A percentile compares a stretch with the other conserved stretches of the same genome.
Evolutionary conservation across 495 filamentous ascomycete species (phyloP).

Genomic region (Trichoderma gamsii): DNA sequence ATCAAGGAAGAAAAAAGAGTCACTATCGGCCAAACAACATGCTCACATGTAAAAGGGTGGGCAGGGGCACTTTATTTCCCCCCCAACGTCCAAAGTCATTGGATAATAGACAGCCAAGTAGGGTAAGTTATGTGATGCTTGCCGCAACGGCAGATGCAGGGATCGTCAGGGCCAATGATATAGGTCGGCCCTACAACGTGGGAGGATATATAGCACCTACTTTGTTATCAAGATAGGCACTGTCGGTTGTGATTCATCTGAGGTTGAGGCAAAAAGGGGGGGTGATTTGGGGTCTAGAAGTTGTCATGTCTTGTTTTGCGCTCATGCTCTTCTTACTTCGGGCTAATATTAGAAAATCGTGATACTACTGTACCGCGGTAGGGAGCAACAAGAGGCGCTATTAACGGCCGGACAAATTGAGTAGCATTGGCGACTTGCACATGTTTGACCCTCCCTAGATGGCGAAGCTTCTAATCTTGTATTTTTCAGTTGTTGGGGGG

Average conservation of each 20-base stretch:
- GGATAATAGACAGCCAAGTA: neutral
- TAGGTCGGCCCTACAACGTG: neutral
- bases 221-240: neutral
- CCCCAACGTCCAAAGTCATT: neutral
- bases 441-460: no score
- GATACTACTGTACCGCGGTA: no score
- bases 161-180: constrained; percentile 10
- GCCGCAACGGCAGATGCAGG: constrained; percentile 2
- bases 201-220: neutral
- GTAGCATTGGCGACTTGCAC: no score
- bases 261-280: neutral
- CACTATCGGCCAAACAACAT: no score
- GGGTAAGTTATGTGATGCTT: neutral
- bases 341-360: neutral
- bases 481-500: neutral
- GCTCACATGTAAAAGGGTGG: no score
- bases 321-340: neutral
- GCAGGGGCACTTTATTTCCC: neutral
- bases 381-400: no score
- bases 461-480: no score
- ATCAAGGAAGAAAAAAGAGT: no score
- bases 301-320: neutral
- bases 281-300: neutral
- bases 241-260: neutral
- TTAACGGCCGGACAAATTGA: no score